A percentile compares a stretch with the other conserved stretches of the same genome.
Evolutionary conservation across 768 basidiomycete species (phyloP).

Genomic region (Lentinula detonsa): DNA sequence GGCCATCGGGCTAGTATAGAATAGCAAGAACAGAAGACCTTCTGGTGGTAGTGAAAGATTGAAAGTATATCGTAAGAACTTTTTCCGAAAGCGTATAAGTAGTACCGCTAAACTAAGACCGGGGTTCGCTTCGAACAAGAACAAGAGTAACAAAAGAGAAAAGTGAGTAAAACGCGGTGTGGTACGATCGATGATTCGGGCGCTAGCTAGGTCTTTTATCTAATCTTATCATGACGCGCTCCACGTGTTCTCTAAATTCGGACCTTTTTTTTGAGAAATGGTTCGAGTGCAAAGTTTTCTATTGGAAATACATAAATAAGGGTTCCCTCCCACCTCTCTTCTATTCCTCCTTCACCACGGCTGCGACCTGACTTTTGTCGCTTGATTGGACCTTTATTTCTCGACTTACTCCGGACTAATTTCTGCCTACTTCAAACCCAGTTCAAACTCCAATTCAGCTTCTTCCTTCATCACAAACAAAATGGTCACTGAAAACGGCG

Average conservation of each 20-base stretch:
- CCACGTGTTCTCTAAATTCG: background rate
- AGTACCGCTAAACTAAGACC: background rate
- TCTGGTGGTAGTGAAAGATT: background rate
- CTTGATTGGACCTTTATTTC: too few species aligned
- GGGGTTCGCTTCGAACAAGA: background rate
- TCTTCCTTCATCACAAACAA: background rate
- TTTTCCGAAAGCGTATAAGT: background rate
- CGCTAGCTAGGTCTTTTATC: background rate
- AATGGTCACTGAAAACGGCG: background rate
- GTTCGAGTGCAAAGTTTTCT: background rate
- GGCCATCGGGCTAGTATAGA: background rate
- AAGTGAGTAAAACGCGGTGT: background rate
- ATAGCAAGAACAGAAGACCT: too few species aligned
- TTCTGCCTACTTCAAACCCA: background rate
- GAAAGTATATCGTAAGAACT: background rate
- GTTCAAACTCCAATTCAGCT: background rate
- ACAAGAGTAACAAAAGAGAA: background rate
- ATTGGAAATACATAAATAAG: background rate
- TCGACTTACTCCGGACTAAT: too few species aligned
- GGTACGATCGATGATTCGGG: background rate
- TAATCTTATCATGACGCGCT: background rate
- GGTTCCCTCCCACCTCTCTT: background rate
- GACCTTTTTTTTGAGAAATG: background rate
- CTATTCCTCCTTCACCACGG: background rate
- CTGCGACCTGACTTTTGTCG: too few species aligned